A percentile compares a stretch with the other conserved stretches of the same genome.
Conservation (phyloP, 108 stramenopile genomes). For the Craspedostauros australis region DNA sequence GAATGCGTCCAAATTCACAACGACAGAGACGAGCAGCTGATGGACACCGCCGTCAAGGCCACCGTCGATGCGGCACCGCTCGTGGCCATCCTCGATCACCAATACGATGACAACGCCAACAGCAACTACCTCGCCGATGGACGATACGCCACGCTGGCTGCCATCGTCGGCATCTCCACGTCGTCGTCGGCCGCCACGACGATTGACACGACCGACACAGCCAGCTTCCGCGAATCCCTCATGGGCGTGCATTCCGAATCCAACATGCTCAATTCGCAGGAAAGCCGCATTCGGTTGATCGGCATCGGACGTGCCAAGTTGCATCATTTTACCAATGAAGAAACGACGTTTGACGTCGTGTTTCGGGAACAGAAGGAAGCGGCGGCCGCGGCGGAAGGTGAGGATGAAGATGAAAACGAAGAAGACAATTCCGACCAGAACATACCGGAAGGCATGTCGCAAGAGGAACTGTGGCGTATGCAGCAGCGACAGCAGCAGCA, state of each 20-base stretch:
- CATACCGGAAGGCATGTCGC: too few relatives aligned
- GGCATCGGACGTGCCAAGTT: constrained; percentile 54
- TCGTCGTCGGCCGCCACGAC: neutral
- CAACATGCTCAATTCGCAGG: too few relatives aligned
- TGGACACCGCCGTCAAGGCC: constrained; percentile 1
- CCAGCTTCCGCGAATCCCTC: constrained; percentile 28
- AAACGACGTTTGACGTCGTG: neutral
- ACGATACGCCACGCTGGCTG: constrained; percentile 52
- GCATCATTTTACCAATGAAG: constrained; percentile 17
- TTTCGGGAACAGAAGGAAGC: neutral
- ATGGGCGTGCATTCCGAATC: too few relatives aligned
- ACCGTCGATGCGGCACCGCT: constrained; percentile 44
- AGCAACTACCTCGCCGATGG: neutral
- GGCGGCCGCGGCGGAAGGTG: too few relatives aligned
- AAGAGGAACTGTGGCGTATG: too few relatives aligned
- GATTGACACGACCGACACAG: constrained; percentile 12
- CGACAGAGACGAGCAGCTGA: neutral
- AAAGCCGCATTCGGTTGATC: constrained; percentile 31
- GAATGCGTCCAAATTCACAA: constrained; percentile 21
- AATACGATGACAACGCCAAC: constrained; percentile 33
- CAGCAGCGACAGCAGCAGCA: too few relatives aligned
- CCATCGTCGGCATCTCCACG: constrained; percentile 37
- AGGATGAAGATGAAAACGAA: constrained; percentile 8
- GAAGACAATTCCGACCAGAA: constrained; percentile 14
- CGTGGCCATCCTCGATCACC: constrained; percentile 30